Conservation (phyloP, 2,329 filamentous ascomycete species). For the Verticillium zaregamsianum region DNA sequence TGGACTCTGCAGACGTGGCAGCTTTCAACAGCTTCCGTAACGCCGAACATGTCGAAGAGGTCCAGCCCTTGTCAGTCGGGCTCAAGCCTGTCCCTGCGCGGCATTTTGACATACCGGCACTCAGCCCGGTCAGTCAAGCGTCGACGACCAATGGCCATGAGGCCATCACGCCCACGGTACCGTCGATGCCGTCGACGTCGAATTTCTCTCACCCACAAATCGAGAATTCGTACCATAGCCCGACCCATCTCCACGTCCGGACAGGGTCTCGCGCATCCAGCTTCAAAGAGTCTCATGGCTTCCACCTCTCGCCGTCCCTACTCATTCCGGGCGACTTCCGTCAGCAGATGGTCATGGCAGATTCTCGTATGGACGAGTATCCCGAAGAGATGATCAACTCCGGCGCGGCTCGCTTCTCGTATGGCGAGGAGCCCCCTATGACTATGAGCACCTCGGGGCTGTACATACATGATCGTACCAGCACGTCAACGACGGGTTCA, state of each 20-base stretch:
- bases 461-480: slow-evolving; percentile 40
- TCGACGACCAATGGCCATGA: slow-evolving; percentile 30
- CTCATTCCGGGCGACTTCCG: slow-evolving; percentile 58
- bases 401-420: slow-evolving; percentile 27
- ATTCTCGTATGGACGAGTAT: slow-evolving; percentile 9
- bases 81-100: slow-evolving; percentile 8
- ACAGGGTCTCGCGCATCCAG: slow-evolving; percentile 45
- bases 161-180: slow-evolving; percentile 38
- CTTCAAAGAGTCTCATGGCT: slow-evolving; percentile 56
- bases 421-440: slow-evolving; percentile 28
- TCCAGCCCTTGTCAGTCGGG: slow-evolving; percentile 7
- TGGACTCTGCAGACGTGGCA: not conserved
- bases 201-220: slow-evolving; percentile 49
- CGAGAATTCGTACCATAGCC: slow-evolving; percentile 25
- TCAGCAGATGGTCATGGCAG: slow-evolving; percentile 41
- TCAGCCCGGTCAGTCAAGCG: slow-evolving; percentile 44
- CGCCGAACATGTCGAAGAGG: not conserved
- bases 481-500: slow-evolving; percentile 52
- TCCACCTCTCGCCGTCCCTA: slow-evolving; percentile 57
- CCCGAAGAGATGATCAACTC: slow-evolving; percentile 28
- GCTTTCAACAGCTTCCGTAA: not conserved
- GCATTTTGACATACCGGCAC: slow-evolving; percentile 38
- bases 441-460: slow-evolving; percentile 25
- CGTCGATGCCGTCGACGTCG: slow-evolving; percentile 29
- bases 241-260: slow-evolving; percentile 27